A percentile compares a stretch with the other conserved stretches of the same genome.
phyloP scores from a whole-genome alignment of 345 rosid genomes.

The Excoecaria agallocha region DNA sequence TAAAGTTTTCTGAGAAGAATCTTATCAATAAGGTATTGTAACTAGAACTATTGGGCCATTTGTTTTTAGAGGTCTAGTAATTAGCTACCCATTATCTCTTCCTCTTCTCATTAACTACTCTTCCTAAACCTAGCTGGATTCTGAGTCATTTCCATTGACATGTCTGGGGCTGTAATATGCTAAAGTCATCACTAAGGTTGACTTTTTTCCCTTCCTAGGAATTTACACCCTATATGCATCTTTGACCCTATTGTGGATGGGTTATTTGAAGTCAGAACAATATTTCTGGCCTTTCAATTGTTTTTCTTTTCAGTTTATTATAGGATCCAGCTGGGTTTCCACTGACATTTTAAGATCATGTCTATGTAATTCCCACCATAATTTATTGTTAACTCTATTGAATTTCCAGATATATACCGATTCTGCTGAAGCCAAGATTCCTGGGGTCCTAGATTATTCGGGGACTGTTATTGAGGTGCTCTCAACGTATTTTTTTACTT shows the following conservation, averaged over 20 bases:
- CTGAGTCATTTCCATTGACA: not conserved
- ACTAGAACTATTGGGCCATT: not conserved
- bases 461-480: constrained; percentile 83
- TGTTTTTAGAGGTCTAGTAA: not conserved
- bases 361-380: not conserved
- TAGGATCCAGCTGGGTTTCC: not conserved
- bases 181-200: not conserved
- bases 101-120: not conserved
- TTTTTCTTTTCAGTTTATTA: not conserved
- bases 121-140: not conserved
- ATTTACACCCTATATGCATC: not conserved
- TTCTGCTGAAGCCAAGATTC: constrained; percentile 90
- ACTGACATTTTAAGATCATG: not conserved
- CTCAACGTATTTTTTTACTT: not conserved
- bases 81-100: not conserved
- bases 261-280: not conserved
- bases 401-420: constrained; percentile 74
- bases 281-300: not conserved
- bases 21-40: constrained; percentile 73
- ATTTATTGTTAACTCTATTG: constrained; percentile 3
- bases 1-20: constrained; percentile 71
- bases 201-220: not conserved
- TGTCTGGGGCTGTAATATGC: not conserved
- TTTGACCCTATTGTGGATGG: not conserved
- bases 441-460: constrained; percentile 81